Evolutionary conservation across 2,329 filamentous ascomycete genomes (phyloP), one percentile per base, ranked within the genome.

Genomic region (Colletotrichum tropicale): DNA sequence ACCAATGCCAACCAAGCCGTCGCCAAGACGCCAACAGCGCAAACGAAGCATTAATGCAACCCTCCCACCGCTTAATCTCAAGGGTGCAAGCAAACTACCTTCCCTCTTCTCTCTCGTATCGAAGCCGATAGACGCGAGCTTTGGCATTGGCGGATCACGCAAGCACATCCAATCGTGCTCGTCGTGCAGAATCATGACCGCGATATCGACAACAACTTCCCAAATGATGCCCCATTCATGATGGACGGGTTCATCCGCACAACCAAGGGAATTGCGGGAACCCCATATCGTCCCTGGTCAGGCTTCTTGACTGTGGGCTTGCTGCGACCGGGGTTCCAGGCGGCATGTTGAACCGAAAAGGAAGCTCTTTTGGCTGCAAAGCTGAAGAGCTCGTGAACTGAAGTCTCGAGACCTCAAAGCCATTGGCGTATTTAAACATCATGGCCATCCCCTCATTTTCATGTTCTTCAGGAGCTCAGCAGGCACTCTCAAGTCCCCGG

Each of bases 21-120:
- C 61, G 72, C 72, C 72, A 75, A 75, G 72, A 26, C 69, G 72
- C 72, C 69, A 75, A 66, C 55, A 16, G n/a, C 61, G 55, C 48
- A 56, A 55, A 62, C 55, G 30, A 75, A 58, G 69, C 62, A 21
- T 36, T 21, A 48, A 56, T 75, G 62, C 56, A 75, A 72, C 72
- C 69, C 52, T 43, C 38, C 52, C 61, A 21, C 62, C 38, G 38
- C 61, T 12, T 12, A 36, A 18, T 56, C 18, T 32, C 55, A 36
- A 55, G 69, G 30, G 34, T 64, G 38, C 6, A 43, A 26, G 24
- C 16, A 75, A 73, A 75, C 56, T 38, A 75, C 73, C 73, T 75
- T 75, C 69, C 73, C 24, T 73, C 70, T 75, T 73, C 62, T 75
- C 56, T 34, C 55, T 28, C 32, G 36, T 16, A 28, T 38, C 28